phyloP scores from a whole-genome alignment of 768 basidiomycete species.

The Pleurotus cornucopiae region DNA sequence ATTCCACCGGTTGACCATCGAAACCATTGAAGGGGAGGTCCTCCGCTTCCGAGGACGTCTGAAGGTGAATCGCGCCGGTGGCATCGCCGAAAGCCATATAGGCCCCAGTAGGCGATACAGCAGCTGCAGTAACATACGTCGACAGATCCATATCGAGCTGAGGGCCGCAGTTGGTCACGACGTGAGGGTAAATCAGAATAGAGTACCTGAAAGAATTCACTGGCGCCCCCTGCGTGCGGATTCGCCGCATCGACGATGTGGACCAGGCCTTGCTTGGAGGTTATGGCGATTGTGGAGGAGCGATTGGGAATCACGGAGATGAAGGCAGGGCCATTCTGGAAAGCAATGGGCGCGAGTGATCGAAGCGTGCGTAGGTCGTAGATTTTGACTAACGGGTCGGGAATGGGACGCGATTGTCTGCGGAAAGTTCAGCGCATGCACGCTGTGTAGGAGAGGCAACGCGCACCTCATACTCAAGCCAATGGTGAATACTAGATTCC shows the following conservation, averaged over 20 bases:
- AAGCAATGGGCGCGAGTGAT: conserved; percentile 80
- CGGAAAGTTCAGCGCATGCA: conserved; percentile 6
- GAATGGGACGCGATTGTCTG: conserved; percentile 84
- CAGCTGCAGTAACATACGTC: conserved; percentile 74
- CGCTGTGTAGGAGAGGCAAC: not conserved
- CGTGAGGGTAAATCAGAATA: not conserved
- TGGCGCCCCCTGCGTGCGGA: conserved; percentile 42
- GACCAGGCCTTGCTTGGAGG: conserved; percentile 78
- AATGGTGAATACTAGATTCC: conserved; percentile 81
- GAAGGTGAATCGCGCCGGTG: conserved; percentile 77
- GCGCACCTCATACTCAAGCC: conserved; percentile 79
- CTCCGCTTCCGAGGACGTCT: conserved; percentile 67
- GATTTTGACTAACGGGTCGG: conserved; percentile 90
- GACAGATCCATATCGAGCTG: conserved; percentile 56
- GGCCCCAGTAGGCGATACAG: conserved; percentile 83
- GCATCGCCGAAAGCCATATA: conserved; percentile 92
- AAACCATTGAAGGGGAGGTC: conserved; percentile 83
- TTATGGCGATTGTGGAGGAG: conserved; percentile 68
- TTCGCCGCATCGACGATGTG: conserved; percentile 82
- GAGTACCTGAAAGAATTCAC: conserved; percentile 77
- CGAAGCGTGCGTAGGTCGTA: conserved; percentile 85
- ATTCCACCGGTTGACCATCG: conserved; percentile 80
- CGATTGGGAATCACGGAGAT: conserved; percentile 76
- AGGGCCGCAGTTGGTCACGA: conserved; percentile 2
- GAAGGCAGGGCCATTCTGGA: conserved; percentile 83